phyloP scores from a whole-genome alignment of 352 stramenopile genomes.

The Peronosclerospora sorghi region DNA sequence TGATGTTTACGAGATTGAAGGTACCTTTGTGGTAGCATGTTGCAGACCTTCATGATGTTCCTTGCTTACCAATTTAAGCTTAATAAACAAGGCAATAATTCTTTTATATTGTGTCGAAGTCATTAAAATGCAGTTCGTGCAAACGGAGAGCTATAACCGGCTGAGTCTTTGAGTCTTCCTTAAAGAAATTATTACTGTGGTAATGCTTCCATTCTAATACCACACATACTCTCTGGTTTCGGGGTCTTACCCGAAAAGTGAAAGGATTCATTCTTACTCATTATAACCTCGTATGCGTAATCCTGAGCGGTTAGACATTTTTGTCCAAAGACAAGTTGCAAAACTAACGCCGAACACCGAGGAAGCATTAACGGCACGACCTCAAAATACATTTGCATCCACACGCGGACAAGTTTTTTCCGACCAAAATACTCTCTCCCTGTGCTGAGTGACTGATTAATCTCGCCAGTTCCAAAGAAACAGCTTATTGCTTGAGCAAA shows the following conservation, averaged over 20 bases:
- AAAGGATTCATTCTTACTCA: conserved; percentile 7
- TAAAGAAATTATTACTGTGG: conserved; percentile 8
- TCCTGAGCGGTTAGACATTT: conserved; percentile 12
- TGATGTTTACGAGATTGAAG: no score
- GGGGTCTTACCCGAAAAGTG: conserved; percentile 3
- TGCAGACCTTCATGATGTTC: no score
- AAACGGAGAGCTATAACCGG: conserved; percentile 3
- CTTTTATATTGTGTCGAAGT: no score
- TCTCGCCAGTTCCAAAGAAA: conserved; percentile 17
- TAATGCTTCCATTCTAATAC: conserved; percentile 1
- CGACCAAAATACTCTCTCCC: conserved; percentile 23
- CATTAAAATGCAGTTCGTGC: background rate
- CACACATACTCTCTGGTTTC: background rate
- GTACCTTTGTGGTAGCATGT: no score
- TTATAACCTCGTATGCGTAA: conserved; percentile 13
- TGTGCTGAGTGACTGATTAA: conserved; percentile 15
- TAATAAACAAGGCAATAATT: no score
- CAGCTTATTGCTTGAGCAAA: conserved; percentile 8
- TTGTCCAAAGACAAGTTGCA: conserved; percentile 7
- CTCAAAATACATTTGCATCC: conserved; percentile 22
- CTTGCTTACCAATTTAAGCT: no score
- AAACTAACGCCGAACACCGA: conserved; percentile 8
- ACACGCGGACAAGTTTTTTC: background rate
- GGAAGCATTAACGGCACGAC: conserved; percentile 17
- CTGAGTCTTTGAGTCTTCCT: conserved; percentile 1